Evolutionary conservation across 129 eudicot species (phyloP).

Genomic region (Heracleum sosnowskyi): DNA sequence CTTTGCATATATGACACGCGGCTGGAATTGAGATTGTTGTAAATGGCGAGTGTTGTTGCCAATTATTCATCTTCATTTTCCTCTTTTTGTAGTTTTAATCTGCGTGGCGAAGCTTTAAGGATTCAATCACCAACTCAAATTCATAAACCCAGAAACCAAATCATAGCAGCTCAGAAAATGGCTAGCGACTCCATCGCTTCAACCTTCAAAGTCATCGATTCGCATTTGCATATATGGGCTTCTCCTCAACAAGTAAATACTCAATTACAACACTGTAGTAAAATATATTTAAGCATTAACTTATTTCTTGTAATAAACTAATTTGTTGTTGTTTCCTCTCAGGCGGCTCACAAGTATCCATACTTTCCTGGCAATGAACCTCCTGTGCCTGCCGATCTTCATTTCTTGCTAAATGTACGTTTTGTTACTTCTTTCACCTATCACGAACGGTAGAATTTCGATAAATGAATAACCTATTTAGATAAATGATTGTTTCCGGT

Average conservation of each 20-base stretch:
- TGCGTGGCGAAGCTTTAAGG: not conserved
- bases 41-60: not conserved
- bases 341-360: constrained; percentile 70
- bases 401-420: constrained; percentile 57
- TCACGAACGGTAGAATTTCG: no score
- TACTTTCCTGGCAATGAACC: constrained; percentile 93
- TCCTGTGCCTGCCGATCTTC: constrained; percentile 52
- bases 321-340: not conserved
- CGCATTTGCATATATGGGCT: constrained; percentile 92
- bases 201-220: constrained; percentile 51
- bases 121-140: not conserved
- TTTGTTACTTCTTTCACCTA: not conserved
- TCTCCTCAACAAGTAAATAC: constrained; percentile 59
- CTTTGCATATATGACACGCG: no score
- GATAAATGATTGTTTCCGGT: no score
- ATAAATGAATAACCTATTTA: no score
- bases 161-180: not conserved
- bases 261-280: not conserved
- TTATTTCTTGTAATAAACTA: no score
- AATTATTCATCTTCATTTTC: not conserved
- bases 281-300: not conserved
- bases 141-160: not conserved
- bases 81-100: not conserved
- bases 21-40: not conserved
- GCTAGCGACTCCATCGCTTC: not conserved